Conservation (phyloP, 1,139 yeast genomes). For the Suhomyces bokatorum region DNA sequence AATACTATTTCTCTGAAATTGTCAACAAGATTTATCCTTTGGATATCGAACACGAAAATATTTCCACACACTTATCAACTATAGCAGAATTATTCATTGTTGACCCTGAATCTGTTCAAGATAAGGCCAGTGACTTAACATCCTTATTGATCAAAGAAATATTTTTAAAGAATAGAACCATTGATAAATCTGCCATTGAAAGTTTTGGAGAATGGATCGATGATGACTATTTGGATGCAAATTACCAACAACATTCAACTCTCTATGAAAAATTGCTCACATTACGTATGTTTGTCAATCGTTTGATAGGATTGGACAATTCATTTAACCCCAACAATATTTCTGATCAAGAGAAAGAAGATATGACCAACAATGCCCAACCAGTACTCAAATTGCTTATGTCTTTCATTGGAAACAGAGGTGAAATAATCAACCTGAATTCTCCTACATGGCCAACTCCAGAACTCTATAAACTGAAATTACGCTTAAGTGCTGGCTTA, state of each 20-base stretch:
- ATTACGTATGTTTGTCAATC: constrained; percentile 61
- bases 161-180: constrained; percentile 49
- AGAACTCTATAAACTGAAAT: constrained; percentile 52
- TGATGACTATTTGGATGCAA: constrained; percentile 41
- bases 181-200: constrained; percentile 24
- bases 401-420: constrained; percentile 72
- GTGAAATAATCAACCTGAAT: constrained; percentile 66
- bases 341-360: constrained; percentile 28
- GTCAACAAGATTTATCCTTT: constrained; percentile 54
- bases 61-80: constrained; percentile 60
- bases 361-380: constrained; percentile 41
- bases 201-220: constrained; percentile 49
- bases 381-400: constrained; percentile 69
- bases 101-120: constrained; percentile 53
- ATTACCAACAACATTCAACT: constrained; percentile 20
- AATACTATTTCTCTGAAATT: constrained; percentile 38
- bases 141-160: constrained; percentile 61
- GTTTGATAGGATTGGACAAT: constrained; percentile 50
- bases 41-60: constrained; percentile 31
- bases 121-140: constrained; percentile 58
- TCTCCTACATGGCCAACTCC: constrained; percentile 63
- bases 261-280: constrained; percentile 54
- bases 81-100: constrained; percentile 62
- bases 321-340: constrained; percentile 19
- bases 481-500: constrained; percentile 70